Percentiles rank a stretch among this genome's conserved stretches.
Evolutionary conservation across 2,329 filamentous ascomycete species (phyloP).

Genomic region (Trichoderma gracile): DNA sequence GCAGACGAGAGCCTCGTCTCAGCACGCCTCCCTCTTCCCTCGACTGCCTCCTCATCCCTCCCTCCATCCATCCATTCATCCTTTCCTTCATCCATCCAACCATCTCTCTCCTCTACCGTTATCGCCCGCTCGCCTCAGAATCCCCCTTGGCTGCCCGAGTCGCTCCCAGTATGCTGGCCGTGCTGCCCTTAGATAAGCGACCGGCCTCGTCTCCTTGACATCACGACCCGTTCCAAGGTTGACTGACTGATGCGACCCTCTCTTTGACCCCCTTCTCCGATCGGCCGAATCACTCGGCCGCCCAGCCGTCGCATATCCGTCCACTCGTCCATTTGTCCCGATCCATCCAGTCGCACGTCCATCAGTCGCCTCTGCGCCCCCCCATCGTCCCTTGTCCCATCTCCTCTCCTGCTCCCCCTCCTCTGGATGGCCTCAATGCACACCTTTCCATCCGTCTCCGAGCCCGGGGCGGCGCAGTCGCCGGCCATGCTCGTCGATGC

Average conservation of each 20-base stretch:
- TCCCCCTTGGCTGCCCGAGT: neutral
- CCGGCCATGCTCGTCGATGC: constrained; percentile 26
- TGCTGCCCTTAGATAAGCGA: constrained; percentile 23
- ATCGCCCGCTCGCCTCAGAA: too few species aligned
- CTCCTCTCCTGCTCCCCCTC: too few species aligned
- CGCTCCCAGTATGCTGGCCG: constrained; percentile 16
- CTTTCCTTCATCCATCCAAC: neutral
- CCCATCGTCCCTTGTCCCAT: too few species aligned
- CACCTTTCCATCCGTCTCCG: constrained; percentile 20
- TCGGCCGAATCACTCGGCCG: constrained; percentile 23
- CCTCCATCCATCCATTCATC: neutral
- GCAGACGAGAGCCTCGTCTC: neutral
- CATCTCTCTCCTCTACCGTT: neutral
- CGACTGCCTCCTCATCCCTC: neutral
- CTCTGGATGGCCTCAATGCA: constrained; percentile 20
- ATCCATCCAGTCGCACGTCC: neutral
- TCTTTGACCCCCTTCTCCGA: constrained; percentile 3
- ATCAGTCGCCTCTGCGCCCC: neutral
- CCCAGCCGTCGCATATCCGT: neutral
- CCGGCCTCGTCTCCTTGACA: constrained; percentile 21
- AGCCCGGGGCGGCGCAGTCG: constrained; percentile 6
- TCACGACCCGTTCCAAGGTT: neutral
- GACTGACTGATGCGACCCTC: neutral
- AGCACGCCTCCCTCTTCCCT: neutral
- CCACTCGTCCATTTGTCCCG: neutral